phyloP scores from a whole-genome alignment of 106 monocot species.

The Phalaenopsis equestris region DNA sequence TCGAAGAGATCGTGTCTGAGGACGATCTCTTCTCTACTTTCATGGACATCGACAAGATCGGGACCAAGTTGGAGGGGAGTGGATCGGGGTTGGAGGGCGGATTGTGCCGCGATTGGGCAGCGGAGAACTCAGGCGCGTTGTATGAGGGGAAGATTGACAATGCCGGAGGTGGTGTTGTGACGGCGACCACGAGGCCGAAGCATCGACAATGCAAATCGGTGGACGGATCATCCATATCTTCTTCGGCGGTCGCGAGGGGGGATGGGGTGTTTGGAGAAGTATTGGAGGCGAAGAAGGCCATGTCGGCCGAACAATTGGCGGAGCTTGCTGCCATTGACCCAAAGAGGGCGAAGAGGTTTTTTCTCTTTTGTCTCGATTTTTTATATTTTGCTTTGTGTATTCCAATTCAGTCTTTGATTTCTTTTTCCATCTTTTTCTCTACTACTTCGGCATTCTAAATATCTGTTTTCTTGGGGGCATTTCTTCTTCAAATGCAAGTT shows the following conservation, averaged over 20 bases:
- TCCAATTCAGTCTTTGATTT: no score
- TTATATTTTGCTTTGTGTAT: no score
- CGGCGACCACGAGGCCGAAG: slow-evolving; percentile 18
- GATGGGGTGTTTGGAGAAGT: slow-evolving; percentile 39
- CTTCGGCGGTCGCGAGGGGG: slow-evolving; percentile 7
- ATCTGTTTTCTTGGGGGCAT: no score
- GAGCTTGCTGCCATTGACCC: slow-evolving; percentile 52
- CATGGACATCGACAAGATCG: slow-evolving; percentile 60
- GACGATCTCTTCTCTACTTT: slow-evolving; percentile 42
- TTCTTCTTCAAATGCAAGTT: no score
- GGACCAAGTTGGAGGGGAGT: slow-evolving; percentile 24
- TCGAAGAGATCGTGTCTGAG: slow-evolving; percentile 39
- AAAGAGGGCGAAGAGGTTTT: slow-evolving; percentile 51
- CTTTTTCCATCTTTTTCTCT: no score
- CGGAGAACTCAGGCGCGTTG: neutral
- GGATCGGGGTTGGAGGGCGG: slow-evolving; percentile 30
- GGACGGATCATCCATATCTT: slow-evolving; percentile 32
- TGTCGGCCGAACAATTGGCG: slow-evolving; percentile 54
- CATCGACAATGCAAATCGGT: slow-evolving; percentile 53
- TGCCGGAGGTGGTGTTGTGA: neutral
- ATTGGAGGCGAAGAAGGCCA: slow-evolving; percentile 70
- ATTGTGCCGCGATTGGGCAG: neutral
- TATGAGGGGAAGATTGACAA: slow-evolving; percentile 8
- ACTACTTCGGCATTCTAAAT: no score
- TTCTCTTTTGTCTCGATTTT: neutral